Conservation (phyloP, 2,329 filamentous ascomycete genomes). For the Colletotrichum sp. region DNA sequence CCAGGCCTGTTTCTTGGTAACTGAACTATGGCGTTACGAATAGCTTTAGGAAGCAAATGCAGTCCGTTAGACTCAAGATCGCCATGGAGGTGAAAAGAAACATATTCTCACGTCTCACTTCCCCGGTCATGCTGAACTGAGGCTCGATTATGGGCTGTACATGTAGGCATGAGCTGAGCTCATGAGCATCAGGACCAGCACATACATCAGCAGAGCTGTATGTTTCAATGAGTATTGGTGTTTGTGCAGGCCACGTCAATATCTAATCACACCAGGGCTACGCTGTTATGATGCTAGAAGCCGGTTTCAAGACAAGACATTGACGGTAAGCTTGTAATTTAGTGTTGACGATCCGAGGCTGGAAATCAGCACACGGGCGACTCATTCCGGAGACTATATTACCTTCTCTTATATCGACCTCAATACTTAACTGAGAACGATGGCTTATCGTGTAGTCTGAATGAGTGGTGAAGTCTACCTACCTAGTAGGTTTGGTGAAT, state of each 20-base stretch:
- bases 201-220: not conserved
- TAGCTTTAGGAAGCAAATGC: not conserved
- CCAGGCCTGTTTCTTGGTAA: rapidly evolving
- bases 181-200: not conserved
- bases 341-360: not conserved
- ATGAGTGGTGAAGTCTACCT: rapidly evolving
- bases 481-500: rapidly evolving
- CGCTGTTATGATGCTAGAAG: not conserved
- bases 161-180: not conserved
- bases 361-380: not conserved
- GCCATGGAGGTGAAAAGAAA: no score
- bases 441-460: rapidly evolving
- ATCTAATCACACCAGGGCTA: not conserved
- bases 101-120: not conserved
- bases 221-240: not conserved
- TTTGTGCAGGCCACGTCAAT: not conserved
- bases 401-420: rapidly evolving
- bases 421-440: rapidly evolving
- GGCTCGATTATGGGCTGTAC: not conserved
- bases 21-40: rapidly evolving
- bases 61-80: no score
- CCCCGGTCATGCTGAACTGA: rapidly evolving
- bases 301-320: not conserved
- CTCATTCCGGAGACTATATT: rapidly evolving
- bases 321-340: not conserved